Base-by-base conservation (phyloP, 805 yeast species). In the Starmera dryadoides region DNA sequence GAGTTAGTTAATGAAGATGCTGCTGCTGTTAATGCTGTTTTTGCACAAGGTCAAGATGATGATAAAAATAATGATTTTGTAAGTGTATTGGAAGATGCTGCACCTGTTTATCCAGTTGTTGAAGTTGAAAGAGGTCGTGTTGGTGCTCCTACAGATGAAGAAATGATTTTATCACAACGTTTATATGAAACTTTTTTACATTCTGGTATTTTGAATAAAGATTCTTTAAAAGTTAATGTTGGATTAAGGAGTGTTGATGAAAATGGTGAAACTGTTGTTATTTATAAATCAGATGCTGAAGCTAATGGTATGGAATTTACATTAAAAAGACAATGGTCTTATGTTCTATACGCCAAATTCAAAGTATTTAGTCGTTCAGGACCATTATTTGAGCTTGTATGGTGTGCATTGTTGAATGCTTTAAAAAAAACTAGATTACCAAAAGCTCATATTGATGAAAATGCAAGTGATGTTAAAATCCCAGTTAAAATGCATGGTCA, bases 71-170 rank as follows among this genome's bases (percentile, higher is more conserved):
- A 52, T n/a, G 23, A 21, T 6, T 6, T n/a, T n/a, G n/a, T 6
- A 9, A 50, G 46, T 4, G 52, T 57, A 2, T 39, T 57, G 16
- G 44, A 52, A 1, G 65, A 60, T 23, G 50, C 49, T 41, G 66
- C 71, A 1, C 57, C 74, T 2, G 66, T 86, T 0, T 84, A 75
- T 54, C 91, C 95, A 0, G 77, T 81, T 14, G 86, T 87, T 7
- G 88, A 83, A 45, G 76, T 86, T 9, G 75, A 79, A 41, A 65
- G 88, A 39, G 95, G 95, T 23, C 68, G 86, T 38, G 55, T 59
- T 21, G 93, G 94, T 12, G 85, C 87, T 1, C 95, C 95, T 22
- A 77, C 89, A 1, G 85, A 80, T 49, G 95, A 87, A 60, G 96
- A 87, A 55, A 85, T 83, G 79, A 76, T 73, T 23, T 52, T 82